Conservation (phyloP, 768 basidiomycete genomes). For the Steccherinum ochraceum region DNA sequence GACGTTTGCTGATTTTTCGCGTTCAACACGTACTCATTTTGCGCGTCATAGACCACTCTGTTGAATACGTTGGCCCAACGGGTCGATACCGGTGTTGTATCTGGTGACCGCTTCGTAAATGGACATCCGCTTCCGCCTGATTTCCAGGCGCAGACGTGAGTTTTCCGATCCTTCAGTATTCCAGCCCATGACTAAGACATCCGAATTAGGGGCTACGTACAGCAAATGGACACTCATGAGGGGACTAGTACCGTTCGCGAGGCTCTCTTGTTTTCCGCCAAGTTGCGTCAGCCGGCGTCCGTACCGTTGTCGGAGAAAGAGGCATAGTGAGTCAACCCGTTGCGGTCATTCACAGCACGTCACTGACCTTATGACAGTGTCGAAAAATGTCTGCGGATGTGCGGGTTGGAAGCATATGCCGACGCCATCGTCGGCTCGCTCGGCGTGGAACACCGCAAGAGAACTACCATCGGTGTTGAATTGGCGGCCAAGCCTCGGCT, state of each 20-base stretch:
- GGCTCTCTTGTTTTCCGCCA: slow-evolving; percentile 74
- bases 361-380: slow-evolving; percentile 27
- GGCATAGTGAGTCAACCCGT: slow-evolving; percentile 53
- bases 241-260: slow-evolving; percentile 74
- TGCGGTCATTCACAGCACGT: not conserved
- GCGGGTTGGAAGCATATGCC: slow-evolving; percentile 57
- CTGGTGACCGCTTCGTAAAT: slow-evolving; percentile 39
- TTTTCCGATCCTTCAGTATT: not conserved
- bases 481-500: slow-evolving; percentile 76
- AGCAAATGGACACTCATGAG: slow-evolving; percentile 81
- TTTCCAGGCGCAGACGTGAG: slow-evolving; percentile 47
- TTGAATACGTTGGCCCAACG: slow-evolving; percentile 42
- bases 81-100: slow-evolving; percentile 30
- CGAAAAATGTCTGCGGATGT: slow-evolving; percentile 52
- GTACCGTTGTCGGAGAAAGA: slow-evolving; percentile 68
- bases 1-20: slow-evolving; percentile 1
- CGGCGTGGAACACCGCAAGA: slow-evolving; percentile 69
- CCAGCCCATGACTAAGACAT: not conserved
- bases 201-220: slow-evolving; percentile 64
- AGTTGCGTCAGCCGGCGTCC: slow-evolving; percentile 63
- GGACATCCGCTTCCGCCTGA: slow-evolving; percentile 36
- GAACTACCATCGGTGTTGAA: slow-evolving; percentile 84
- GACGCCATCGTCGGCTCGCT: slow-evolving; percentile 67
- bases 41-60: slow-evolving; percentile 34
- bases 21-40: not conserved